phyloP scores from a whole-genome alignment of 2,329 filamentous ascomycete species.

The Colletotrichum siamense region DNA sequence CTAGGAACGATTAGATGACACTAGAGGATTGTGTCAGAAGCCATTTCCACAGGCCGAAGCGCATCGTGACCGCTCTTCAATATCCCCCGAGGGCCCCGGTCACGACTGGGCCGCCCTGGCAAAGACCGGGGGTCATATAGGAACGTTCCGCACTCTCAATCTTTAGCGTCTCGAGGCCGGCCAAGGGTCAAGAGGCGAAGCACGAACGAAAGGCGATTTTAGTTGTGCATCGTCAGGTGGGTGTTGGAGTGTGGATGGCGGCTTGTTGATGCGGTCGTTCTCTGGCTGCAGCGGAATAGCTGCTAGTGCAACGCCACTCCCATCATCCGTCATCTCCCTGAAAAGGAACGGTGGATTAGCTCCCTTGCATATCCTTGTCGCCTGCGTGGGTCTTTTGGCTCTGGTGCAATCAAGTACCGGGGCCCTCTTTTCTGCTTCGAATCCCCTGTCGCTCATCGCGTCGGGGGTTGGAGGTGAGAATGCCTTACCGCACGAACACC shows the following conservation, averaged over 20 bases:
- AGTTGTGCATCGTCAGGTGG: neutral
- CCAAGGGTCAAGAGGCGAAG: neutral
- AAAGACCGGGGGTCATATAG: neutral
- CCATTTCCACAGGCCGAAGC: neutral
- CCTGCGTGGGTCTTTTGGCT: neutral
- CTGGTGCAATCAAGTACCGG: constrained; percentile 23
- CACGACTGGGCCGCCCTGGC: neutral
- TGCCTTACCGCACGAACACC: neutral
- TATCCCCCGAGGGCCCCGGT: neutral
- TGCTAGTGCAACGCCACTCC: constrained; percentile 23
- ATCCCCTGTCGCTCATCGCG: neutral
- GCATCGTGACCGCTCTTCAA: constrained; percentile 16
- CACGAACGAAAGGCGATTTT: neutral
- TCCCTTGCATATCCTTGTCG: constrained; percentile 13
- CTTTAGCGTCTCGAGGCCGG: constrained; percentile 2
- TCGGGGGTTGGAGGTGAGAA: neutral
- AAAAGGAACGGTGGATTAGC: constrained; percentile 21
- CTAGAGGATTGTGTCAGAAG: constrained; percentile 7
- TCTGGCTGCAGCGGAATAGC: constrained; percentile 21
- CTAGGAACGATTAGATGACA: constrained; percentile 16
- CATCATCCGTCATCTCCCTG: constrained; percentile 24
- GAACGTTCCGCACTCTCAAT: constrained; percentile 9
- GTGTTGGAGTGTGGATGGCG: neutral
- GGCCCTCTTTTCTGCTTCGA: neutral
- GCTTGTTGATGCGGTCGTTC: neutral